A percentile compares a stretch with the other conserved stretches of the same genome.
phyloP scores from a whole-genome alignment of 1,139 yeast species.

The Pichia sp. region DNA sequence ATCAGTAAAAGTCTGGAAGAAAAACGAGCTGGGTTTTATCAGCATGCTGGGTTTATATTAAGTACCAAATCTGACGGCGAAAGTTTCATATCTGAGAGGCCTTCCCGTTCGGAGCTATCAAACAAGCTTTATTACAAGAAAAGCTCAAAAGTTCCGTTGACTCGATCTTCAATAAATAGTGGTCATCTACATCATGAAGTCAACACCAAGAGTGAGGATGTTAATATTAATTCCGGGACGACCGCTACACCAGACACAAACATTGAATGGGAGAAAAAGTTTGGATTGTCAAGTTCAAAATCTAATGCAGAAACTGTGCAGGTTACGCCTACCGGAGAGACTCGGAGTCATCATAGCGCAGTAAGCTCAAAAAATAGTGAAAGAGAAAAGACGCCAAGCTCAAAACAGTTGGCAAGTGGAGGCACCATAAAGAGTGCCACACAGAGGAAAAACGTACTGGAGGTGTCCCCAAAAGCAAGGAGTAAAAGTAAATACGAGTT shows the following conservation, averaged over 20 bases:
- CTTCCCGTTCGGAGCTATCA: not conserved
- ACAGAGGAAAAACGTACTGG: not conserved
- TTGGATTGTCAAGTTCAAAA: constrained; percentile 4
- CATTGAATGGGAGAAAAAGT: constrained; percentile 11
- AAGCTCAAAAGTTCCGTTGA: not conserved
- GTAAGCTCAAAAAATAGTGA: not conserved
- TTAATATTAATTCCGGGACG: not conserved
- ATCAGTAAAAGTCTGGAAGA: not conserved
- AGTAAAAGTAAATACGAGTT: not conserved
- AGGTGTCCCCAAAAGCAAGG: not conserved
- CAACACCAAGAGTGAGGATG: not conserved
- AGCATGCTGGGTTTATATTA: not conserved
- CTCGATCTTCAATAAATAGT: not conserved
- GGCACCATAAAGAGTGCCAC: not conserved
- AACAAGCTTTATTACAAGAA: not conserved
- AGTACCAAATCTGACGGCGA: not conserved
- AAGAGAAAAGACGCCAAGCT: not conserved
- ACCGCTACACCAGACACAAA: not conserved
- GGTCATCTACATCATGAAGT: not conserved
- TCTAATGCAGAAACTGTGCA: not conserved
- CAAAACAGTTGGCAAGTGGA: not conserved
- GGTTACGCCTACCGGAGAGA: not conserved
- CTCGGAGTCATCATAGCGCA: not conserved
- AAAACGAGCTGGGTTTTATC: constrained; percentile 8
- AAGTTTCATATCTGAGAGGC: not conserved